Percentiles rank a stretch among this genome's conserved stretches.
Evolutionary conservation across 2,329 filamentous ascomycete genomes (phyloP).

Genomic region (Trichoderma harzianum): DNA sequence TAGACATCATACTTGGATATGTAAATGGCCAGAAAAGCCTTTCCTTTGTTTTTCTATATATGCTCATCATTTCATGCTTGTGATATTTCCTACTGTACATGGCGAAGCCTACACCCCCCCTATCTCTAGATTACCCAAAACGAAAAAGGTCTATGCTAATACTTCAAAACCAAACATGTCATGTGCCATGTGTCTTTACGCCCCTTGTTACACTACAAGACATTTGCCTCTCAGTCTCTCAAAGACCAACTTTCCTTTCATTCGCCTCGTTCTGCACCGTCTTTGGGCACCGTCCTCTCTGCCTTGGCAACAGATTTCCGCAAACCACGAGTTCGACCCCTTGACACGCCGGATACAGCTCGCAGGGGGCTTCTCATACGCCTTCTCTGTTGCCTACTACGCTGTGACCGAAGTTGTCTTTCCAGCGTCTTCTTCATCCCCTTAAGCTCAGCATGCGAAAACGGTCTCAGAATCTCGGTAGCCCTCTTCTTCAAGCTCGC

Average conservation of each 20-base stretch:
- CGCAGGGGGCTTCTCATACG: not conserved
- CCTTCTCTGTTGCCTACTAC: not conserved
- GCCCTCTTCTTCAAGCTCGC: slow-evolving; percentile 30
- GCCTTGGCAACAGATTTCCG: not conserved
- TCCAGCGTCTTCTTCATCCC: slow-evolving; percentile 25
- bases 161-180: not conserved
- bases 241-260: not conserved
- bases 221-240: not conserved
- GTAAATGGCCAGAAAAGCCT: not conserved
- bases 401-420: slow-evolving; percentile 19
- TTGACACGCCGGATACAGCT: not conserved
- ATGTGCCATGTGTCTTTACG: not conserved
- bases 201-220: not conserved
- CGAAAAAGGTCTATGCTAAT: slow-evolving; percentile 1
- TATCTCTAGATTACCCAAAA: not conserved
- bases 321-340: not conserved
- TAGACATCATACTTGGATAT: not conserved
- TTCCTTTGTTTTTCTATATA: not conserved
- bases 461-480: slow-evolving; percentile 28
- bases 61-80: not conserved
- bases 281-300: not conserved
- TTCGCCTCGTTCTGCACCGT: not conserved
- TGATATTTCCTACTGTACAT: slow-evolving; percentile 6
- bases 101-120: not conserved
- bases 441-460: slow-evolving; percentile 31